A percentile compares a stretch with the other conserved stretches of the same genome.
Evolutionary conservation across 106 monocot genomes (phyloP).

Genomic region (Dendrobium catenatum): DNA sequence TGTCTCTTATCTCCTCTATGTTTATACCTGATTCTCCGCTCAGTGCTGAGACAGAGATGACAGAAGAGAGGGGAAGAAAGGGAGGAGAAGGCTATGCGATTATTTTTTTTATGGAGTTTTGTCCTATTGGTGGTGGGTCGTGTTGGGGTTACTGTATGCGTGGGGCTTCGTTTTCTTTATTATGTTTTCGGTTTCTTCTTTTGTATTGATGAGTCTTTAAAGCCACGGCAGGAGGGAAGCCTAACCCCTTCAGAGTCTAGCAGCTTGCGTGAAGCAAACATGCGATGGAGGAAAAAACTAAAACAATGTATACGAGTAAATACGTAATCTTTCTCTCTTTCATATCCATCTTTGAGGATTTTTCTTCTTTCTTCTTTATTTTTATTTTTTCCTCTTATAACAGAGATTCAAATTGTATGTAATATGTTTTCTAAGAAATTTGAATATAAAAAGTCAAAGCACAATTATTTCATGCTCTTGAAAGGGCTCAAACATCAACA

Average conservation of each 20-base stretch:
- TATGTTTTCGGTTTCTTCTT: conserved; percentile 20
- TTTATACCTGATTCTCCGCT: background rate
- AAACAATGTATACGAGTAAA: background rate
- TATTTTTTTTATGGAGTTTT: conserved; percentile 10
- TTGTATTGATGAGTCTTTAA: conserved; percentile 90
- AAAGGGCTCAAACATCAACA: too few relatives aligned
- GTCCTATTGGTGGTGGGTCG: conserved; percentile 58
- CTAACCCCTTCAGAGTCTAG: conserved; percentile 28
- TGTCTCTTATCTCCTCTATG: background rate
- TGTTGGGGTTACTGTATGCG: conserved; percentile 39
- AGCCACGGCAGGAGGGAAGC: conserved; percentile 76
- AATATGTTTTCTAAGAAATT: too few relatives aligned
- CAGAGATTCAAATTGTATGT: too few relatives aligned
- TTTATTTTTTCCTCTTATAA: background rate
- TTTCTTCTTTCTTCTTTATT: background rate
- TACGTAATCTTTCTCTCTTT: background rate
- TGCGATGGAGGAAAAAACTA: conserved; percentile 24
- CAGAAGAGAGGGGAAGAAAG: background rate
- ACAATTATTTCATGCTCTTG: too few relatives aligned
- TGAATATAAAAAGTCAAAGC: too few relatives aligned
- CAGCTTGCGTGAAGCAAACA: conserved; percentile 99
- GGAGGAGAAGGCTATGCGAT: conserved; percentile 2
- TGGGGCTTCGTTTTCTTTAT: conserved; percentile 12
- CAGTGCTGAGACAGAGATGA: background rate
- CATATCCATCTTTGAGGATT: background rate